These are phyloP conservation scores for Salix arbutifolia DNA, from an alignment of 345 rosid genomes.

Conservation along the genomic window DNA sequence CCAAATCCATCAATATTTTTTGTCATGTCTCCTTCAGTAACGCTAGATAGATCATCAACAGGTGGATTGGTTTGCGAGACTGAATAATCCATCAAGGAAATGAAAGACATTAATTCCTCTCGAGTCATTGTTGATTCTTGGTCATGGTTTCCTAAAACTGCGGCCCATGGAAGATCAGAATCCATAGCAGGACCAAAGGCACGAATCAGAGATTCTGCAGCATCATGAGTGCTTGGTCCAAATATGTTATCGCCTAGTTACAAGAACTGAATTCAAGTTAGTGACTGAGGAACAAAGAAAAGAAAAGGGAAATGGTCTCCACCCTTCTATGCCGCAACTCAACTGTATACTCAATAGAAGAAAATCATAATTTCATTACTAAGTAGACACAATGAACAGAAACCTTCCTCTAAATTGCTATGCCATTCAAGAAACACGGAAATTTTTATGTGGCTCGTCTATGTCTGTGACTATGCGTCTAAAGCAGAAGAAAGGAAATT, in stretches of 20 bases:
- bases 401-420: no score
- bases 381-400: no score
- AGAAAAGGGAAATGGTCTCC: no score
- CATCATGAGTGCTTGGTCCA: conserved; percentile 73
- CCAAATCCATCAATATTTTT: conserved; percentile 71
- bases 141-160: conserved; percentile 88
- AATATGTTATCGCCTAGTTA: conserved; percentile 86
- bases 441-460: no score
- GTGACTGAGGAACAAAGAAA: neutral
- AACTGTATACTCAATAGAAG: no score
- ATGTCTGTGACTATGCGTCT: no score
- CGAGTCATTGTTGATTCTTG: conserved; percentile 85
- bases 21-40: conserved; percentile 11
- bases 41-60: conserved; percentile 21
- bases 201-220: conserved; percentile 74
- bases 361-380: no score
- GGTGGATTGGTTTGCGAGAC: conserved; percentile 63
- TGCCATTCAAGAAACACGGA: no score
- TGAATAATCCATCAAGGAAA: conserved; percentile 85
- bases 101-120: conserved; percentile 73
- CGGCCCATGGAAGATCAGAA: conserved; percentile 85
- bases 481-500: no score
- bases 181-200: conserved; percentile 74
- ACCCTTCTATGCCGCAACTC: no score
- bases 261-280: conserved; percentile 20